phyloP scores from a whole-genome alignment of 768 basidiomycete genomes.

The Tricholoma matsutake region DNA sequence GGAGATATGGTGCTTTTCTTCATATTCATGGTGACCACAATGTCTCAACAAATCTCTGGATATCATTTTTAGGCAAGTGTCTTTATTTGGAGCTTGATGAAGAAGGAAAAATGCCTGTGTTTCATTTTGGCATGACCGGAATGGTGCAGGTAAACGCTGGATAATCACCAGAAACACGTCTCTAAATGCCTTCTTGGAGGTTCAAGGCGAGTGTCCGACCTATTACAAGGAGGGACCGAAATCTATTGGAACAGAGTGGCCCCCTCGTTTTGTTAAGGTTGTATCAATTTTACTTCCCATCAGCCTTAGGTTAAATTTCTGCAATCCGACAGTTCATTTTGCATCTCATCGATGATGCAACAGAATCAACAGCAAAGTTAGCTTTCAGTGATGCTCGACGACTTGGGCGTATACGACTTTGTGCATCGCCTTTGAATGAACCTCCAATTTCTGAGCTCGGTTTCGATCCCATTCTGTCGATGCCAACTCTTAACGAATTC shows the following conservation, averaged over 20 bases:
- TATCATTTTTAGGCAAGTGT: slow-evolving; percentile 37
- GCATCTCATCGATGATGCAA: slow-evolving; percentile 43
- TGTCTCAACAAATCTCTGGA: neutral
- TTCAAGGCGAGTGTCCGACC: slow-evolving; percentile 44
- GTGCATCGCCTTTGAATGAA: slow-evolving; percentile 52
- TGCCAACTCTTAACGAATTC: slow-evolving; percentile 58
- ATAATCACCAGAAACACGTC: neutral
- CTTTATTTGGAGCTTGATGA: slow-evolving; percentile 67
- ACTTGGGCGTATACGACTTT: slow-evolving; percentile 66
- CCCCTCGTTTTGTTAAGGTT: slow-evolving; percentile 64
- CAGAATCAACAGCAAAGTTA: slow-evolving; percentile 43
- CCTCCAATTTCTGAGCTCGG: slow-evolving; percentile 71
- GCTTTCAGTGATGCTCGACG: slow-evolving; percentile 74
- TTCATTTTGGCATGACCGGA: slow-evolving; percentile 89
- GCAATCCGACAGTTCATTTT: slow-evolving; percentile 51
- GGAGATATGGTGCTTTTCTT: slow-evolving; percentile 47
- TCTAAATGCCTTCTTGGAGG: slow-evolving; percentile 23
- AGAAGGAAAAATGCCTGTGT: slow-evolving; percentile 56
- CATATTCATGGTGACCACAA: neutral
- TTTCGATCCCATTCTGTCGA: slow-evolving; percentile 72
- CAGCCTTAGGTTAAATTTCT: neutral
- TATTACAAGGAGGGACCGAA: slow-evolving; percentile 48
- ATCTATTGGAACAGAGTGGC: slow-evolving; percentile 49
- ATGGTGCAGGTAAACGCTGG: slow-evolving; percentile 54
- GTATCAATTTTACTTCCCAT: neutral